Evolutionary conservation across 2,329 filamentous ascomycete genomes (phyloP).

Genomic region (Zymoseptoria pseudotritici): DNA sequence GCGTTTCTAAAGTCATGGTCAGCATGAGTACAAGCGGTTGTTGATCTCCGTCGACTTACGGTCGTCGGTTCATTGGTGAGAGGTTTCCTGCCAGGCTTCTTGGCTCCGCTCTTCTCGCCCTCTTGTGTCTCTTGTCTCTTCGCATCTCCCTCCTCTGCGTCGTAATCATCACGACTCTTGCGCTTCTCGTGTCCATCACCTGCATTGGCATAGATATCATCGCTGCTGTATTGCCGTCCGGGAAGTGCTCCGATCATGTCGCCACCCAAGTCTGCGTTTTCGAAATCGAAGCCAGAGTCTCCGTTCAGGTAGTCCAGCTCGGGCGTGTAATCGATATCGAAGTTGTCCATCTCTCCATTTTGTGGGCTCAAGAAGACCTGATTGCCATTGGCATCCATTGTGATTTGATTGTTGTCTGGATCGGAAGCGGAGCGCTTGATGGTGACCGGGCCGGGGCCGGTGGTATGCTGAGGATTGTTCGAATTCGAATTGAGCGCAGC

Average conservation of each 20-base stretch:
- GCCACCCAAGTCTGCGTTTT: constrained; percentile 48
- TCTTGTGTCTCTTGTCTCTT: constrained; percentile 79
- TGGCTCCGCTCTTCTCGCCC: constrained; percentile 66
- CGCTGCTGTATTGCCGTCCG: constrained; percentile 36
- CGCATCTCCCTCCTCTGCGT: constrained; percentile 58
- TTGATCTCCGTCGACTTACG: constrained; percentile 52
- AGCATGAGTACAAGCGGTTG: neutral
- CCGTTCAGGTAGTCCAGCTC: constrained; percentile 75
- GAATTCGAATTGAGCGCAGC: constrained; percentile 41
- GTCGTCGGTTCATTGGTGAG: constrained; percentile 92
- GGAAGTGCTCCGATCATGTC: constrained; percentile 72
- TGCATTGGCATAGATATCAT: constrained; percentile 20
- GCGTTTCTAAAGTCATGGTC: constrained; percentile 57
- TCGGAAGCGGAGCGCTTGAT: constrained; percentile 9
- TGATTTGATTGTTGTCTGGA: constrained; percentile 5
- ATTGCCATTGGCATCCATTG: constrained; percentile 18
- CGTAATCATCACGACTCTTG: constrained; percentile 58
- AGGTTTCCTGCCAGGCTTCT: constrained; percentile 95
- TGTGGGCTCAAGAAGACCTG: constrained; percentile 25
- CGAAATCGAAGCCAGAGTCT: constrained; percentile 70
- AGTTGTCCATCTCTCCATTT: constrained; percentile 20
- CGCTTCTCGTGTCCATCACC: constrained; percentile 59
- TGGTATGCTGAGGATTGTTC: constrained; percentile 19
- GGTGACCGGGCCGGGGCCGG: constrained; percentile 5
- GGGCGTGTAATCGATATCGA: constrained; percentile 48